phyloP scores from a whole-genome alignment of 2,329 filamentous ascomycete genomes.

The Ceratocystis variospora region DNA sequence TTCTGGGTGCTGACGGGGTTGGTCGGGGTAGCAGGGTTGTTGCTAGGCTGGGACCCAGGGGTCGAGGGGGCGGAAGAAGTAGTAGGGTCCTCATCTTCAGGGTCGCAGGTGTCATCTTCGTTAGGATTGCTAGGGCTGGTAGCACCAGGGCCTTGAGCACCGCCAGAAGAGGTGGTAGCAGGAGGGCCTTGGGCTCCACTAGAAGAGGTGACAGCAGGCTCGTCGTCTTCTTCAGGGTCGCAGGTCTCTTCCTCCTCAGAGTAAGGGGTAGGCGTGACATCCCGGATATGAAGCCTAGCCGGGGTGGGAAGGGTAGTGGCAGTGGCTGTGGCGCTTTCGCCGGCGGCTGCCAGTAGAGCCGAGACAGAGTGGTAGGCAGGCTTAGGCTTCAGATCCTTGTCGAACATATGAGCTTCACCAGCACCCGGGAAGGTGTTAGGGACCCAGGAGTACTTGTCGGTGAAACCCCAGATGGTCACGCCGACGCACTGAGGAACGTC shows the following conservation, averaged over 20 bases:
- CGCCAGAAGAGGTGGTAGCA: background rate
- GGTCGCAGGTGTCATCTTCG: background rate
- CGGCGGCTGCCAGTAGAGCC: slow-evolving; percentile 26
- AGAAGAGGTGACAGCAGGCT: background rate
- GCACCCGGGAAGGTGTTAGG: slow-evolving; percentile 30
- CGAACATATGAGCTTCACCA: slow-evolving; percentile 32
- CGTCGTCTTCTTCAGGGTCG: background rate
- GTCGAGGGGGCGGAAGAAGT: background rate
- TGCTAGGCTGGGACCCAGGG: no score
- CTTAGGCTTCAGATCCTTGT: slow-evolving; percentile 30
- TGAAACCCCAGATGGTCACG: slow-evolving; percentile 28
- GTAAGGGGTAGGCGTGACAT: slow-evolving; percentile 18
- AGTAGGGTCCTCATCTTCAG: background rate
- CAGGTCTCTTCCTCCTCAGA: background rate
- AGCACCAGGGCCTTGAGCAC: background rate
- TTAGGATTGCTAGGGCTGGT: background rate
- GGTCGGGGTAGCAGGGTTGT: no score
- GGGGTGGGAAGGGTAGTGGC: slow-evolving; percentile 20
- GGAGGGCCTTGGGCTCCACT: background rate
- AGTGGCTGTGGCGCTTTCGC: slow-evolving; percentile 16
- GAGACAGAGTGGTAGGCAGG: slow-evolving; percentile 31
- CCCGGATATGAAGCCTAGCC: background rate
- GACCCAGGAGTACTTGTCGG: slow-evolving; percentile 31
- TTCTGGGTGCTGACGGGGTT: background rate
- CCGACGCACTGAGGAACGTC: slow-evolving; percentile 25